phyloP scores from a whole-genome alignment of 2,329 filamentous ascomycete species.

The Pseudofabraea citricarpa region DNA sequence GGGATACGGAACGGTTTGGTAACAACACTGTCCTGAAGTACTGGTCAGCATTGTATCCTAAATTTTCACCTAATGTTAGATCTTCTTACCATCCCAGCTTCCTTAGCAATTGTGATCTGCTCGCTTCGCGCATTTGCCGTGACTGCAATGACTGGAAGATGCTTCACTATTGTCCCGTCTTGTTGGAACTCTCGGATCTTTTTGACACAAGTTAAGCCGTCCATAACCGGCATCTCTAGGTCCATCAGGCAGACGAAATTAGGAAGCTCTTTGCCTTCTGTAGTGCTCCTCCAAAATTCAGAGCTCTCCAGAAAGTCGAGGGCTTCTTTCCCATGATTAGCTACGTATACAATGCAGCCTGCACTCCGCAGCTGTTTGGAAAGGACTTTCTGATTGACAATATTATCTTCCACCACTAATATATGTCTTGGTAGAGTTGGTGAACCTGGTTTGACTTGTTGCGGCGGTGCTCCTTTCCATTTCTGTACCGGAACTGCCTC shows the following conservation, averaged over 20 bases:
- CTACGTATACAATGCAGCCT: conserved; percentile 36
- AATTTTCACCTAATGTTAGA: too few species aligned
- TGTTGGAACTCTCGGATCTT: conserved; percentile 57
- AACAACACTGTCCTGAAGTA: conserved; percentile 58
- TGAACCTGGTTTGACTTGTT: background rate
- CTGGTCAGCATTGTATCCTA: conserved; percentile 27
- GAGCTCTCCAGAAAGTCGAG: conserved; percentile 32
- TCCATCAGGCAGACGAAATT: conserved; percentile 66
- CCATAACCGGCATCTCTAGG: conserved; percentile 71
- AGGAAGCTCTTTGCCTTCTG: conserved; percentile 32
- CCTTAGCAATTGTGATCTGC: conserved; percentile 18
- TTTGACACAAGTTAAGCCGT: conserved; percentile 62
- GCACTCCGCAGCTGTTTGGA: conserved; percentile 44
- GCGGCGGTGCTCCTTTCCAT: background rate
- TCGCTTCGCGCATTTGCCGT: conserved; percentile 25
- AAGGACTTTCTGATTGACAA: conserved; percentile 55
- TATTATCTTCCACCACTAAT: conserved; percentile 56
- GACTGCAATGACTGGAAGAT: conserved; percentile 30
- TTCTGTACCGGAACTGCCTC: background rate
- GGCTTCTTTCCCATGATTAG: conserved; percentile 53
- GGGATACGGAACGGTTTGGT: conserved; percentile 67
- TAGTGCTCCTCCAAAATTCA: conserved; percentile 17
- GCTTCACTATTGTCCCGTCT: conserved; percentile 44
- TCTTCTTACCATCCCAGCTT: conserved; percentile 16
- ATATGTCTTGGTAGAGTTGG: conserved; percentile 25